Evolutionary conservation across 306 rosid genomes (phyloP).

Genomic region (Quercus aquifolioides): DNA sequence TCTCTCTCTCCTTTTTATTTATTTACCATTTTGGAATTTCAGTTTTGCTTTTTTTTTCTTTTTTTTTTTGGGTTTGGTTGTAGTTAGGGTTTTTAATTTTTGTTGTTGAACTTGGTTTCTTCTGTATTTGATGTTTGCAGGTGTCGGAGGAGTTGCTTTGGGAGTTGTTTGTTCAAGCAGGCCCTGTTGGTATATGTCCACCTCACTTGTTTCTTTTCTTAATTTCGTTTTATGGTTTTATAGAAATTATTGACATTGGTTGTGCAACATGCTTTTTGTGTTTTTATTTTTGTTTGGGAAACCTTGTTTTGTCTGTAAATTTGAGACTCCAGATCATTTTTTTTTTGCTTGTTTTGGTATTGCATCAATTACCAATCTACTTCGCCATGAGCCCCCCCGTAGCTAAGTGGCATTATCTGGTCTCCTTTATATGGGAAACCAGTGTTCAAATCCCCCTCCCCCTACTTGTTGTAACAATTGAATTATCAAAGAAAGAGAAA

Average conservation of each 20-base stretch:
- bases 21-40: background rate
- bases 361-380: too few relatives aligned
- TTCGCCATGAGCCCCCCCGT: too few relatives aligned
- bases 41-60: background rate
- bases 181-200: conserved; percentile 48
- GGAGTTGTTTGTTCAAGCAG: conserved; percentile 67
- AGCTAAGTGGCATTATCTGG: too few relatives aligned
- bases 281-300: background rate
- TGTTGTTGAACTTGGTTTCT: background rate
- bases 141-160: conserved; percentile 53
- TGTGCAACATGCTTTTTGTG: background rate
- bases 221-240: background rate
- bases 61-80: background rate
- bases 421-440: too few relatives aligned
- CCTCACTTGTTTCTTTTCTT: background rate
- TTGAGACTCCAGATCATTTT: background rate
- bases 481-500: too few relatives aligned
- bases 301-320: background rate
- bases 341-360: background rate
- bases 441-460: too few relatives aligned
- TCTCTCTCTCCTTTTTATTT: too few relatives aligned
- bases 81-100: background rate
- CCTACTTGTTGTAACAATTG: too few relatives aligned
- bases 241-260: background rate
- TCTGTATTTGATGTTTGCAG: conserved; percentile 13